Conservation (phyloP, 495 filamentous ascomycete genomes). For the Cudoniella acicularis region DNA sequence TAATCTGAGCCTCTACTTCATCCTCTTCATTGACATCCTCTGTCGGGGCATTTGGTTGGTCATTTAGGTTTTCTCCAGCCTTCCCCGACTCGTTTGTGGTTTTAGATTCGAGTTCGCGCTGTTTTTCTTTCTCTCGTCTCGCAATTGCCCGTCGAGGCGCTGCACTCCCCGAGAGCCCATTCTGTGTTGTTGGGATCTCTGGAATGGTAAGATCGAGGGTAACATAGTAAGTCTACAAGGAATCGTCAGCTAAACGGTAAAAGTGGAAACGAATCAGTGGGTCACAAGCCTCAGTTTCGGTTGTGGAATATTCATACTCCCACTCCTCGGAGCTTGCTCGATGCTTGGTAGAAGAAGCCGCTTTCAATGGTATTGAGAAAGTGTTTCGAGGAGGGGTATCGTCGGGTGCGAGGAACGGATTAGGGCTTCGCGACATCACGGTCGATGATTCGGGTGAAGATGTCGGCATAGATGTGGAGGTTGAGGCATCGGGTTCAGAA, state of each 20-base stretch:
- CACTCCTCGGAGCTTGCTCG: constrained; percentile 48
- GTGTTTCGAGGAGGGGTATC: constrained; percentile 12
- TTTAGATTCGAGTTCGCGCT: no score
- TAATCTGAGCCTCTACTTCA: neutral
- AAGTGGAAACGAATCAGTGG: neutral
- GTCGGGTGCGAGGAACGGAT: constrained; percentile 5
- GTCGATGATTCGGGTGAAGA: constrained; percentile 19
- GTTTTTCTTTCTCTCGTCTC: no score
- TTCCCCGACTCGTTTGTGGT: no score
- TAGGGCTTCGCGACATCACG: constrained; percentile 15
- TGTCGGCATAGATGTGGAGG: constrained; percentile 8
- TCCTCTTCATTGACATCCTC: neutral
- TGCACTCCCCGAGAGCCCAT: no score
- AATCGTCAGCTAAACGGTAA: neutral
- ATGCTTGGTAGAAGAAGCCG: neutral
- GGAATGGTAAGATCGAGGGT: constrained; percentile 52
- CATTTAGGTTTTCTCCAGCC: no score
- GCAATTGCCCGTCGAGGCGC: no score
- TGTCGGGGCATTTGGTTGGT: no score
- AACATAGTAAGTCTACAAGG: constrained; percentile 48
- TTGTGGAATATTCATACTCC: constrained; percentile 56
- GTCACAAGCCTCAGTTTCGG: constrained; percentile 46
- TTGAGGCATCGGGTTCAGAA: constrained; percentile 14
- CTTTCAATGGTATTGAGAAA: neutral
- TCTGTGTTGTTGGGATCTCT: constrained; percentile 34